Evolutionary conservation across 805 yeast species (phyloP).

Genomic region (Soucietia sequanensis): DNA sequence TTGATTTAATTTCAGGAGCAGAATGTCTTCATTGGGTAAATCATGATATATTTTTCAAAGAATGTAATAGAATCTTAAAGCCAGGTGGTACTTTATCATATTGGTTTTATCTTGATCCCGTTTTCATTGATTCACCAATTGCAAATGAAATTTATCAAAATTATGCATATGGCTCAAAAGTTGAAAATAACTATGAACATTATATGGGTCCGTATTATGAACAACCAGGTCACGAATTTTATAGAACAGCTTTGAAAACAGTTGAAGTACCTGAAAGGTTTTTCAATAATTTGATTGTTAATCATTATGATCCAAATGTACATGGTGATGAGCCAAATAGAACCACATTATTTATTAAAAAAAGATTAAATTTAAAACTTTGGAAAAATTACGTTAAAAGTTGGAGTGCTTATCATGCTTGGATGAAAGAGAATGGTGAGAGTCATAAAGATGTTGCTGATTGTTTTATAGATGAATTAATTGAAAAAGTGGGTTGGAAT

Average conservation of each 20-base stretch:
- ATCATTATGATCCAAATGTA: constrained; percentile 21
- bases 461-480: constrained; percentile 42
- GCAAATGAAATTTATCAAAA: constrained; percentile 55
- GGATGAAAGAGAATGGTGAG: constrained; percentile 32
- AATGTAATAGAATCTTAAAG: constrained; percentile 49
- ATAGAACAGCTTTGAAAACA: constrained; percentile 35
- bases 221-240: constrained; percentile 45
- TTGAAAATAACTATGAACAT: constrained; percentile 27
- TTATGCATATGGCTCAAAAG: constrained; percentile 42
- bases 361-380: constrained; percentile 15
- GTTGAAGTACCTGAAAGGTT: constrained; percentile 32
- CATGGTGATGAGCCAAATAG: constrained; percentile 16
- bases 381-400: constrained; percentile 29
- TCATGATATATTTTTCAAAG: constrained; percentile 50
- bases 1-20: constrained; percentile 74
- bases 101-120: constrained; percentile 80
- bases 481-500: constrained; percentile 44
- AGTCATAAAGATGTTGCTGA: constrained; percentile 48
- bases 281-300: constrained; percentile 22
- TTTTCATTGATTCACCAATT: constrained; percentile 49
- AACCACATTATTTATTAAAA: constrained; percentile 22
- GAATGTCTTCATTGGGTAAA: constrained; percentile 88
- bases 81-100: constrained; percentile 68
- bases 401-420: constrained; percentile 40
- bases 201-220: constrained; percentile 51